phyloP scores from a whole-genome alignment of 805 yeast species.

The Kodamaea fukazawae region DNA sequence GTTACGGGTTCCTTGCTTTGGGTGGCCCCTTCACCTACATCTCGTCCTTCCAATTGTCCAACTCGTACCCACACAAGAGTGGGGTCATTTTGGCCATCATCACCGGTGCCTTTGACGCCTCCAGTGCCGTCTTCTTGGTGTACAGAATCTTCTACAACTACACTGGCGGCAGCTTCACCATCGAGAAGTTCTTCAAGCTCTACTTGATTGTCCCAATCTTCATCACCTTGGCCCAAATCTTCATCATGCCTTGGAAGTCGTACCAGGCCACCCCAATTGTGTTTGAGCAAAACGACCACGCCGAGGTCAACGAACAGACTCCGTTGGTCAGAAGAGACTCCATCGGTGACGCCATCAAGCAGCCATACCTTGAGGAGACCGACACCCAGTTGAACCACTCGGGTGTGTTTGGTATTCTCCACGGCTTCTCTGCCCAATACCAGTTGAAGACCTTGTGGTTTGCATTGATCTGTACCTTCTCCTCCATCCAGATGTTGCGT shows the following conservation, averaged over 20 bases:
- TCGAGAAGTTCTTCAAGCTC: conserved; percentile 44
- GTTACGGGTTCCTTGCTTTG: conserved; percentile 51
- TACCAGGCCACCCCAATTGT: conserved; percentile 35
- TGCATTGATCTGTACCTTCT: conserved; percentile 44
- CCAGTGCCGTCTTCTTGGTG: conserved; percentile 52
- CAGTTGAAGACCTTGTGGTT: conserved; percentile 57
- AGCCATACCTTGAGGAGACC: conserved; percentile 52
- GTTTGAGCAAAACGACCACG: neutral
- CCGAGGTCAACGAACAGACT: conserved; percentile 4
- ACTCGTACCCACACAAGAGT: conserved; percentile 52
- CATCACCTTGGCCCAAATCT: conserved; percentile 44
- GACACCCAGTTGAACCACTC: conserved; percentile 39
- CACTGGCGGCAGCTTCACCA: conserved; percentile 32
- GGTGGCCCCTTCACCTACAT: conserved; percentile 60
- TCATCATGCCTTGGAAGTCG: conserved; percentile 50
- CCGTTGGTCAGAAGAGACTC: conserved; percentile 46
- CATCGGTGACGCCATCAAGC: conserved; percentile 55
- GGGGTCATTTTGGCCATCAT: conserved; percentile 52
- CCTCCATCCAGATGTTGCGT: conserved; percentile 57
- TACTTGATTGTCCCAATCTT: conserved; percentile 50
- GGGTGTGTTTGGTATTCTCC: conserved; percentile 53
- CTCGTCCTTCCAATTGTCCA: conserved; percentile 55
- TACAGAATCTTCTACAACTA: conserved; percentile 41
- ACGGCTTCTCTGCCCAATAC: conserved; percentile 47
- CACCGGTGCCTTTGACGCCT: conserved; percentile 60